Percentiles rank a stretch among this genome's conserved stretches.
These are phyloP conservation scores for Sanghuangporus weigelae DNA, from an alignment of 1,284 basidiomycete species.

Conservation along the genomic window DNA sequence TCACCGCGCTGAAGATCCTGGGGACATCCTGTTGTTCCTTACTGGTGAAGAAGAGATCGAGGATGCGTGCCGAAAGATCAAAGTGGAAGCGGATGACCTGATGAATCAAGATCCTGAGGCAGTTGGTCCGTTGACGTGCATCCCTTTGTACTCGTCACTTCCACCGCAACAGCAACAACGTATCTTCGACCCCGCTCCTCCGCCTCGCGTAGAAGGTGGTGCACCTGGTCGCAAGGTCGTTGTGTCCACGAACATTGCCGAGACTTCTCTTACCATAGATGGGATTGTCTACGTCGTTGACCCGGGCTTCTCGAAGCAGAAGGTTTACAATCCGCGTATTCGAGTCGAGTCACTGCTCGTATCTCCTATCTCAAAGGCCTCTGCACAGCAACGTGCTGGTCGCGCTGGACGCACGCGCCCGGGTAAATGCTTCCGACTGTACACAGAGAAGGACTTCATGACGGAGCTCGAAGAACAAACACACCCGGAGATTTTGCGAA, in stretches of 20 bases:
- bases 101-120: conserved; percentile 62
- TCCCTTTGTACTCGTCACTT: conserved; percentile 92
- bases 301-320: conserved; percentile 96
- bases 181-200: conserved; percentile 88
- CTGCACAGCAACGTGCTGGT: conserved; percentile 93
- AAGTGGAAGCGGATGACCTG: conserved; percentile 82
- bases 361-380: conserved; percentile 94
- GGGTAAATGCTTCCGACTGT: conserved; percentile 96
- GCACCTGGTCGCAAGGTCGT: conserved; percentile 92
- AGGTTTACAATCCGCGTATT: conserved; percentile 95
- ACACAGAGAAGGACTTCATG: conserved; percentile 98
- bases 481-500: conserved; percentile 91
- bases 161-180: conserved; percentile 92
- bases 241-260: conserved; percentile 95
- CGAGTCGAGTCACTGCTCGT: conserved; percentile 94
- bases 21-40: conserved; percentile 92
- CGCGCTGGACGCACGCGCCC: conserved; percentile 94
- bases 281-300: conserved; percentile 99
- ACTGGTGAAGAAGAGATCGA: conserved; percentile 99
- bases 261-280: conserved; percentile 97
- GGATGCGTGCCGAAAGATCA: conserved; percentile 92
- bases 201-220: conserved; percentile 54
- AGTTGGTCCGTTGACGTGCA: conserved; percentile 83
- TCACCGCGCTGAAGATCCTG: conserved; percentile 91
- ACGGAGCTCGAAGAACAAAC: conserved; percentile 94